phyloP scores from a whole-genome alignment of 2,329 filamentous ascomycete genomes.

The Zymoseptoria ardabiliae region DNA sequence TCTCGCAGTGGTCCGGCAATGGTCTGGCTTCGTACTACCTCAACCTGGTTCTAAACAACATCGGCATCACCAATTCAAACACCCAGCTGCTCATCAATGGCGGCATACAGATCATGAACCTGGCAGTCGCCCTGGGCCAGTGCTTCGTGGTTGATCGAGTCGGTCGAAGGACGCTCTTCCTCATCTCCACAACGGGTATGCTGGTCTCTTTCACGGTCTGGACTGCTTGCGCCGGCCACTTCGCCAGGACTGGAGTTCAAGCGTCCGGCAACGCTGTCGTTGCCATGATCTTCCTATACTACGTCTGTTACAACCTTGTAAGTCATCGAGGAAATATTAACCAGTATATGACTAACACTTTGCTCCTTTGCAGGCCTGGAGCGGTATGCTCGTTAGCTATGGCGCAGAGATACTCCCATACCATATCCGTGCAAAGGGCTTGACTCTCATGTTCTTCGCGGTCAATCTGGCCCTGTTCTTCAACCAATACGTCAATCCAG shows the following conservation, averaged over 20 bases:
- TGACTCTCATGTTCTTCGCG: constrained; percentile 40
- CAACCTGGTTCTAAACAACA: constrained; percentile 28
- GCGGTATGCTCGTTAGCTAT: constrained; percentile 36
- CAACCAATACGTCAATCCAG: constrained; percentile 32
- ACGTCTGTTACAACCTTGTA: constrained; percentile 30
- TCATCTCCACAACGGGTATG: constrained; percentile 35
- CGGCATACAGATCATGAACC: constrained; percentile 54
- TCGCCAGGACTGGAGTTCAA: constrained; percentile 17
- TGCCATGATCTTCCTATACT: constrained; percentile 30
- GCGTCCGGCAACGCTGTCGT: constrained; percentile 27
- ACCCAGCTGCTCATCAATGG: constrained; percentile 39
- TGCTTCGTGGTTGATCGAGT: constrained; percentile 32
- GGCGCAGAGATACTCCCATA: constrained; percentile 42
- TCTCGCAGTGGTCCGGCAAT: constrained; percentile 53
- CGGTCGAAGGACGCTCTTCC: constrained; percentile 31
- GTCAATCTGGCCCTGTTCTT: constrained; percentile 41
- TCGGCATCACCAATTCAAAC: constrained; percentile 30
- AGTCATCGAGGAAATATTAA: too few species aligned
- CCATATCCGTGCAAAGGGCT: constrained; percentile 35
- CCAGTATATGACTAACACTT: too few species aligned
- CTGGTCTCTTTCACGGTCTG: constrained; percentile 33
- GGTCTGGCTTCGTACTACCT: constrained; percentile 41
- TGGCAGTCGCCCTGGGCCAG: constrained; percentile 46
- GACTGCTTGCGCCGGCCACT: constrained; percentile 31
- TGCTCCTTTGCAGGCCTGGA: too few species aligned